Evolutionary conservation across 345 rosid genomes (phyloP).

Genomic region (Pelargonium nanum): DNA sequence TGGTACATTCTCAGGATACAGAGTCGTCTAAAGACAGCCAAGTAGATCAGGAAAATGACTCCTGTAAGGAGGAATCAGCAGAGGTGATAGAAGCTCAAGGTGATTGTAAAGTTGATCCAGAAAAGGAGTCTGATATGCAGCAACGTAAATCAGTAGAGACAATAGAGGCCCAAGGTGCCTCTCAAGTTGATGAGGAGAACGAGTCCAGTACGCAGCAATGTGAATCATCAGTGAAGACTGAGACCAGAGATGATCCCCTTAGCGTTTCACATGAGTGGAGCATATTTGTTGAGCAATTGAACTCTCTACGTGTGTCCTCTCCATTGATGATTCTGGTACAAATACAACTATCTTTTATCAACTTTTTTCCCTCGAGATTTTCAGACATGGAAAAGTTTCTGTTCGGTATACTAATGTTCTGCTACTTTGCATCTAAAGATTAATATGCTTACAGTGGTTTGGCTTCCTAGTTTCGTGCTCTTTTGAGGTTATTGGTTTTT

Average conservation of each 20-base stretch:
- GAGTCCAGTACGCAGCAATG: slow-evolving; percentile 13
- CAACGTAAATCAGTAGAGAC: slow-evolving; percentile 20
- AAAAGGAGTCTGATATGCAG: slow-evolving; percentile 11
- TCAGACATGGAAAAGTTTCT: background rate
- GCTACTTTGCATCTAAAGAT: background rate
- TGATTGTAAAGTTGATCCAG: slow-evolving; percentile 10
- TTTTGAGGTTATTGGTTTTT: background rate
- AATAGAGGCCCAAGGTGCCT: background rate
- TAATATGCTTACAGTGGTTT: background rate
- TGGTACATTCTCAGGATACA: slow-evolving; percentile 26
- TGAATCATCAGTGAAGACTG: slow-evolving; percentile 20
- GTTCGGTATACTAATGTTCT: background rate
- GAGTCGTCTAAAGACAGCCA: slow-evolving; percentile 14
- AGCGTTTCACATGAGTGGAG: slow-evolving; percentile 64
- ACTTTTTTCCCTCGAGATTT: background rate
- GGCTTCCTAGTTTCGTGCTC: background rate
- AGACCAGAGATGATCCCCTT: slow-evolving; percentile 18
- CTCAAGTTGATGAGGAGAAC: slow-evolving; percentile 11
- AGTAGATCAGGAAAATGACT: slow-evolving; percentile 14
- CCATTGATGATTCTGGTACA: slow-evolving; percentile 80
- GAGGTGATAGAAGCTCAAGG: background rate
- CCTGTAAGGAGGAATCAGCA: background rate
- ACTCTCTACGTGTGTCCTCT: slow-evolving; percentile 60
- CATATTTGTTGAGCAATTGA: slow-evolving; percentile 82
- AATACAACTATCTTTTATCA: slow-evolving; percentile 2